Conservation (phyloP, 2,329 filamentous ascomycete species). For the Fusarium nisikadoi region DNA sequence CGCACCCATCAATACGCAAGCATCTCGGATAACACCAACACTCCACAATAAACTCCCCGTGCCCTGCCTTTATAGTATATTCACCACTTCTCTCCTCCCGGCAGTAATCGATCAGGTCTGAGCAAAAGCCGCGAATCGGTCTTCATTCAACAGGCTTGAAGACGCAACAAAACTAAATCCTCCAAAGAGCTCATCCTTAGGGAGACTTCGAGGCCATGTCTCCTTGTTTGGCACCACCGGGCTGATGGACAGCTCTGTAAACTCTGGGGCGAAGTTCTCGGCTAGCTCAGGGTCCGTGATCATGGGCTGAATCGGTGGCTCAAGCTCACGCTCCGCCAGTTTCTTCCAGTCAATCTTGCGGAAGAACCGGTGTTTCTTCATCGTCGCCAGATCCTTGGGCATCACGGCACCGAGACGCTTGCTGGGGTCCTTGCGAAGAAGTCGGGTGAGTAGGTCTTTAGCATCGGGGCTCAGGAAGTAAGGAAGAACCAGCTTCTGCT, state of each 20-base stretch:
- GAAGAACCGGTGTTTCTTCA: constrained; percentile 97
- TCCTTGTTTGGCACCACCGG: constrained; percentile 67
- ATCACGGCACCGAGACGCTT: constrained; percentile 91
- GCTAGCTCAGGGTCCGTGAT: constrained; percentile 96
- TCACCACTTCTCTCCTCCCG: not conserved
- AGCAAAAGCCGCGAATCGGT: constrained; percentile 52
- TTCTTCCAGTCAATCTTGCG: constrained; percentile 95
- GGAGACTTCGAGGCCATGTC: constrained; percentile 52
- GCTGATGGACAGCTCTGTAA: constrained; percentile 86
- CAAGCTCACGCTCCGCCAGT: constrained; percentile 82
- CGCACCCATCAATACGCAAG: constrained; percentile 6
- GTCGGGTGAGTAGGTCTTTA: constrained; percentile 90
- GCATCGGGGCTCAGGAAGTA: constrained; percentile 93
- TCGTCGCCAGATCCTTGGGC: constrained; percentile 84
- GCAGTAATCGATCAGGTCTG: constrained; percentile 21
- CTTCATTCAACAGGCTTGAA: constrained; percentile 64
- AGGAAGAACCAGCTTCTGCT: constrained; percentile 87
- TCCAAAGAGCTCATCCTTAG: constrained; percentile 68
- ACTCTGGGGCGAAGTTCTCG: constrained; percentile 95
- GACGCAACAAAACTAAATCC: constrained; percentile 73
- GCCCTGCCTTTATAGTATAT: not conserved
- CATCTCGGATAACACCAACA: constrained; percentile 1
- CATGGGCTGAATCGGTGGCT: constrained; percentile 89
- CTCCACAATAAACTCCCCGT: constrained; percentile 3
- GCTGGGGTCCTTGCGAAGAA: constrained; percentile 89